Percentiles rank a stretch among this genome's conserved stretches.
Evolutionary conservation across 2,329 filamentous ascomycete species (phyloP).

Genomic region (Rhinocladiella similis): DNA sequence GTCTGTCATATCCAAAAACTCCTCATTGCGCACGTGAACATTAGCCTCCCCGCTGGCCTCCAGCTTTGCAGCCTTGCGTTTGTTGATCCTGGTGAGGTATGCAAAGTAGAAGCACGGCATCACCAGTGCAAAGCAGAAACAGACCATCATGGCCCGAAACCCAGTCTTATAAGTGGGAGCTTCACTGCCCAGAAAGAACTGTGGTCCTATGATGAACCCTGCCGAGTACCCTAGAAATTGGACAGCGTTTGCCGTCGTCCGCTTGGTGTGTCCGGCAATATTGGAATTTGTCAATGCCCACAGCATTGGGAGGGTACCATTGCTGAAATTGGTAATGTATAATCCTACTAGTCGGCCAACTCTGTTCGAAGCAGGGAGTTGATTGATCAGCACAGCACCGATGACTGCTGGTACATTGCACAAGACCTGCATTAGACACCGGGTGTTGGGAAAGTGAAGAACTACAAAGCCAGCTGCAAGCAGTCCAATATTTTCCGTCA

Average conservation of each 20-base stretch:
- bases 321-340: conserved; percentile 46
- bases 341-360: conserved; percentile 43
- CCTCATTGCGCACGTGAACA: conserved; percentile 26
- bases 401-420: conserved; percentile 51
- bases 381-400: conserved; percentile 39
- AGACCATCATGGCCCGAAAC: background rate
- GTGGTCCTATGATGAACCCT: conserved; percentile 45
- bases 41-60: conserved; percentile 26
- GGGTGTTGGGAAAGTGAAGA: background rate
- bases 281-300: conserved; percentile 42
- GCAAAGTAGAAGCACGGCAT: background rate
- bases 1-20: conserved; percentile 14
- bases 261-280: conserved; percentile 50
- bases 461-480: background rate
- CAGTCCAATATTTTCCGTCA: background rate
- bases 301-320: conserved; percentile 40
- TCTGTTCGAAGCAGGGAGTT: conserved; percentile 38
- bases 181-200: conserved; percentile 43
- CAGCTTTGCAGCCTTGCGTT: background rate
- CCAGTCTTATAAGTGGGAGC: conserved; percentile 38
- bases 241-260: conserved; percentile 48
- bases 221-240: conserved; percentile 43
- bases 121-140: background rate
- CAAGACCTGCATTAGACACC: background rate
- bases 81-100: background rate